Base-by-base conservation (phyloP, 306 rosid species). In the Cucurbita ficifolia region DNA sequence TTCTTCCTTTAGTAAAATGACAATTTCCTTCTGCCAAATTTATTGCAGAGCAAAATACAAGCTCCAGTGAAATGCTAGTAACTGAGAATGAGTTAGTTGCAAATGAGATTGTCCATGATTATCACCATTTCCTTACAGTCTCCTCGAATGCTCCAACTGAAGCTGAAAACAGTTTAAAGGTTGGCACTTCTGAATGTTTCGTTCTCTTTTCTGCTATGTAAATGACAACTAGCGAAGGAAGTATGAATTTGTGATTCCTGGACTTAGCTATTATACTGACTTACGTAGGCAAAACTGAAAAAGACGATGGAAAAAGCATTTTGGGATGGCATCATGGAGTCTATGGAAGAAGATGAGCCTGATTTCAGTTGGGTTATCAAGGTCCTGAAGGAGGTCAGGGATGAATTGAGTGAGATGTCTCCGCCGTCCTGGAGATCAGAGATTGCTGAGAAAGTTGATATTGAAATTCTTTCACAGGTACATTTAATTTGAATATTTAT, bases 281-380 rank as follows among this genome's bases (percentile, higher is more conserved):
- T 24, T 24, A 46, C 83, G 73, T 77, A 94, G 99, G 89, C 79
- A 48, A 89, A 86, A 79, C 77, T 91, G 76, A 88, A 81, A 75
- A 81, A 80, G 70, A 81, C 88, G 42, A 87, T 94, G 91, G 91
- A 94, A 86, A 91, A 83, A 78, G 99, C 99, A 69, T 94, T 90
- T 65, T 91, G 97, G 99, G 97, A 94, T 76, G 84, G 87, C 72
- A 76, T 91, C 75, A 80, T 86, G 84, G 99, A 90, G 81, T 89
- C 96, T 59, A 75, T 94, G 75, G 69, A 88, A 80, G 81, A 76
- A 69, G 91, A 88, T 17, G 82, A 79, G 35, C 91, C 95, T 80
- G 85, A 94, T 79, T 91, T 81, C 81, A 97, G 86, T 35, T 80
- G 70, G 76, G 77, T 94, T 53, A 68, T 91, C 73, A 86, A 89